Conservation (phyloP, 192 early-diverging fungal genomes). For the Oehlia diaphana region DNA sequence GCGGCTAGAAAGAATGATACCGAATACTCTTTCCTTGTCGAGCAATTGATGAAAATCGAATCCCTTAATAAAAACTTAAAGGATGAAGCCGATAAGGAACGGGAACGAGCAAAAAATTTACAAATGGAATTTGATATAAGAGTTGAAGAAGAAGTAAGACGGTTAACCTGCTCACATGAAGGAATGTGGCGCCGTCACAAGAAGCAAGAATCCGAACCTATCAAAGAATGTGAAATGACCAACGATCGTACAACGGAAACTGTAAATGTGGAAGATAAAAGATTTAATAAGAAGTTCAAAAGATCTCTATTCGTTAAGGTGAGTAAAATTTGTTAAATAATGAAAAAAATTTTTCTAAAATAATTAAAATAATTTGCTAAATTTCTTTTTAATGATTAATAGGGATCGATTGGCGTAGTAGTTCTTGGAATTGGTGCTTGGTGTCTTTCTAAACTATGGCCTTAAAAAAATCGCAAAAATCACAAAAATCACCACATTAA, state of each 20-base stretch:
- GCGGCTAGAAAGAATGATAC: not conserved
- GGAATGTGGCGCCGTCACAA: not conserved
- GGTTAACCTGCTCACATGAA: not conserved
- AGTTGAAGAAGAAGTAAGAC: not conserved
- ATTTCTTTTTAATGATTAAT: too few relatives aligned
- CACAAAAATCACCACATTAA: too few relatives aligned
- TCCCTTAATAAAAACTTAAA: not conserved
- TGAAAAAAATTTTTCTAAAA: too few relatives aligned
- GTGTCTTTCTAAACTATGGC: not conserved
- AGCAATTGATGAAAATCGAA: not conserved
- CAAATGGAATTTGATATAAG: not conserved
- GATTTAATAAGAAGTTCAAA: not conserved
- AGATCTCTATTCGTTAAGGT: not conserved
- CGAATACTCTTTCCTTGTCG: not conserved
- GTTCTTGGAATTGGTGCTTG: not conserved
- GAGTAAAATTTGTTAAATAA: not conserved
- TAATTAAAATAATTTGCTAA: too few relatives aligned
- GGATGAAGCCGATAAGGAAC: not conserved
- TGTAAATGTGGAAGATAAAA: not conserved
- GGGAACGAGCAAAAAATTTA: not conserved
- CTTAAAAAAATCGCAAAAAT: not conserved
- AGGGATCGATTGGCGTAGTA: not conserved
- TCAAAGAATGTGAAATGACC: not conserved
- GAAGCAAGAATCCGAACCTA: not conserved
- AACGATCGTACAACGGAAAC: not conserved